phyloP scores from a whole-genome alignment of 345 rosid genomes.

The Citrus trifoliata region DNA sequence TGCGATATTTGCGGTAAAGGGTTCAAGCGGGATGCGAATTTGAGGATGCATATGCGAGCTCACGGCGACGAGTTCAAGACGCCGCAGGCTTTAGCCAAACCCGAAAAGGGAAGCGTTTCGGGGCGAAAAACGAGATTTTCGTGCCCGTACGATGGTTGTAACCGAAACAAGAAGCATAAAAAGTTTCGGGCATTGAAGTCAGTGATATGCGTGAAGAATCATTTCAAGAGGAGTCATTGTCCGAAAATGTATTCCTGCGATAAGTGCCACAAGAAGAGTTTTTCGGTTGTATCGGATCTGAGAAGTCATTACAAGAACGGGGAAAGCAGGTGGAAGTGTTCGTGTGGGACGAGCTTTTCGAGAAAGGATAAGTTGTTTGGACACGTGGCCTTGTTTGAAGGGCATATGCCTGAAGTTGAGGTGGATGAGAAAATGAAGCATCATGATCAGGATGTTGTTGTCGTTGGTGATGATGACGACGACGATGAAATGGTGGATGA shows the following conservation, averaged over 20 bases:
- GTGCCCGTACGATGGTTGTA: conserved; percentile 67
- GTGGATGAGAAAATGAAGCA: conserved; percentile 22
- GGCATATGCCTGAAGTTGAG: conserved; percentile 60
- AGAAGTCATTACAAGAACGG: conserved; percentile 65
- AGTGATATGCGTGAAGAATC: conserved; percentile 61
- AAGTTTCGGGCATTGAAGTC: conserved; percentile 63
- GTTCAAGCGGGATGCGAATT: conserved; percentile 73
- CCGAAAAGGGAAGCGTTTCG: conserved; percentile 4
- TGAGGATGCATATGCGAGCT: conserved; percentile 83
- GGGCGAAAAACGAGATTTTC: conserved; percentile 40
- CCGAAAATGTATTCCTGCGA: conserved; percentile 65
- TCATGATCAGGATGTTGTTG: not conserved
- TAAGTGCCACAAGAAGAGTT: conserved; percentile 57
- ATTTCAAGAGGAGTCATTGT: conserved; percentile 79
- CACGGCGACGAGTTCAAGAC: conserved; percentile 74
- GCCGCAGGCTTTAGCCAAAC: conserved; percentile 53
- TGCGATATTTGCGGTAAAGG: conserved; percentile 76
- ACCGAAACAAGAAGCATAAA: conserved; percentile 48
- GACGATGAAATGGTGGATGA: conserved; percentile 1
- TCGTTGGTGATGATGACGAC: conserved; percentile 22
- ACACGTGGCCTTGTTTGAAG: conserved; percentile 71
- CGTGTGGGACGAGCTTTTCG: conserved; percentile 63
- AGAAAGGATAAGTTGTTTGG: conserved; percentile 77
- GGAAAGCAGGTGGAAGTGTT: conserved; percentile 62
- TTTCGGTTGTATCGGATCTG: conserved; percentile 61